Conservation (phyloP, 2,329 filamentous ascomycete species). For the Macrophomina tecta region DNA sequence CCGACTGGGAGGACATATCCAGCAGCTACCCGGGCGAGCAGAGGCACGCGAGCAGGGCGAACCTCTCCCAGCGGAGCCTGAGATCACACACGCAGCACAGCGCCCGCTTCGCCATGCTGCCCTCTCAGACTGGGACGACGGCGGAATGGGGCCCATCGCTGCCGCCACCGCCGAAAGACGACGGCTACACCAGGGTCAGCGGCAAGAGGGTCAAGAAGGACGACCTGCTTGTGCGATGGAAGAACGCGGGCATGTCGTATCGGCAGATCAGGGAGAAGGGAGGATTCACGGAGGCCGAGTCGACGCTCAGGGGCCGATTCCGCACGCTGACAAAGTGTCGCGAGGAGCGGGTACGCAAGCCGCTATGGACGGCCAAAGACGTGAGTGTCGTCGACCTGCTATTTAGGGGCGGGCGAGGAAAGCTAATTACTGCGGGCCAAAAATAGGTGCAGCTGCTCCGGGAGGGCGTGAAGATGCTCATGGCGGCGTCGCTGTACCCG, state of each 20-base stretch:
- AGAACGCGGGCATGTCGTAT: slow-evolving; percentile 66
- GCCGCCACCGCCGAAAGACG: background rate
- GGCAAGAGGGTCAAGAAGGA: slow-evolving; percentile 32
- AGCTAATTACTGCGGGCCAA: background rate
- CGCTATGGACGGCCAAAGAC: slow-evolving; percentile 67
- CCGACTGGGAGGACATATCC: slow-evolving; percentile 10
- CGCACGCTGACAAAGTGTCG: slow-evolving; percentile 69
- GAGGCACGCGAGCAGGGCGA: too few species aligned
- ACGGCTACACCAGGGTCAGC: background rate
- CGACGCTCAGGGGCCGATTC: slow-evolving; percentile 72
- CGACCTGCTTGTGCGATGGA: slow-evolving; percentile 57
- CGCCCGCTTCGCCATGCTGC: background rate
- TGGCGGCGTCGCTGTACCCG: slow-evolving; percentile 10
- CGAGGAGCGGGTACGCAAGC: slow-evolving; percentile 67
- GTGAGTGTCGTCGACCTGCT: slow-evolving; percentile 55
- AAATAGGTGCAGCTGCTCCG: slow-evolving; percentile 21
- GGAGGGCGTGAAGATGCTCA: slow-evolving; percentile 12
- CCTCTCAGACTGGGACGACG: background rate
- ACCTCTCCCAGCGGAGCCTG: background rate
- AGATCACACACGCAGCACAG: background rate
- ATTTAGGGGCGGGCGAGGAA: background rate
- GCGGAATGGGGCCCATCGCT: background rate
- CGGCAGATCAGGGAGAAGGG: slow-evolving; percentile 65
- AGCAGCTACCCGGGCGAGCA: slow-evolving; percentile 8
- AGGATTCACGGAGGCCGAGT: slow-evolving; percentile 69